These are phyloP conservation scores for Suillus subalutaceus DNA, from an alignment of 768 basidiomycete species.

Conservation along the genomic window DNA sequence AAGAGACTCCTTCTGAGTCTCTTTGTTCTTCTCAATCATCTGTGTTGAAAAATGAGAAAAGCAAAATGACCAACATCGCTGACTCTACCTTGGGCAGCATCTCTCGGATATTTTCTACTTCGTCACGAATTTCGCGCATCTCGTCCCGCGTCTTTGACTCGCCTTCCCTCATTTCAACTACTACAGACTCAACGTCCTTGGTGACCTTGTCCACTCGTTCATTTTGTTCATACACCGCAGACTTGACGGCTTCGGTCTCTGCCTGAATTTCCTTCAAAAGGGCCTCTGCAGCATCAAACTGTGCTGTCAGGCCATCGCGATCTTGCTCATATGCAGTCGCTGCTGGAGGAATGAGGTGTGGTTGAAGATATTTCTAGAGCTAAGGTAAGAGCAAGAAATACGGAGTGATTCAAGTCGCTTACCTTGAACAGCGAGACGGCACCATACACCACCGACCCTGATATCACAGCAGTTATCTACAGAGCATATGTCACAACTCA, in stretches of 20 bases:
- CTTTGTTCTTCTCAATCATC: slow-evolving; percentile 96
- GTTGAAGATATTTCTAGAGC: slow-evolving; percentile 82
- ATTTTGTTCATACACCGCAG: slow-evolving; percentile 76
- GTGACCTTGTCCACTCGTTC: slow-evolving; percentile 72
- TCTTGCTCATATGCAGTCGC: slow-evolving; percentile 90
- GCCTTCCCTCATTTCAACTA: slow-evolving; percentile 75
- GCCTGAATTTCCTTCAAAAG: slow-evolving; percentile 79
- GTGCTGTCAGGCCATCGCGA: slow-evolving; percentile 78
- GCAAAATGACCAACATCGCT: neutral
- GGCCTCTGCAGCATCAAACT: slow-evolving; percentile 88
- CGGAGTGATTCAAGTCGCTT: slow-evolving; percentile 20
- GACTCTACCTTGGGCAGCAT: slow-evolving; percentile 85
- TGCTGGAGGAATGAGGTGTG: slow-evolving; percentile 87
- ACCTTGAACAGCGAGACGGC: slow-evolving; percentile 81
- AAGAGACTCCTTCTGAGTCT: slow-evolving; percentile 80
- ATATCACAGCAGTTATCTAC: slow-evolving; percentile 91
- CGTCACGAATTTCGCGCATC: slow-evolving; percentile 89
- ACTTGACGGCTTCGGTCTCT: slow-evolving; percentile 72
- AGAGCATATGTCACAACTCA: slow-evolving; percentile 10
- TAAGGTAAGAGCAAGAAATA: slow-evolving; percentile 11
- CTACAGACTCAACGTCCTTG: slow-evolving; percentile 69
- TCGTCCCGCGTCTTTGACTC: slow-evolving; percentile 83
- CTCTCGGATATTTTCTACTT: slow-evolving; percentile 87
- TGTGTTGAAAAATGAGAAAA: slow-evolving; percentile 33
- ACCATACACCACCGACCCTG: slow-evolving; percentile 83